Conservation (phyloP, 2,329 filamentous ascomycete species). For the Xylaria digitata region DNA sequence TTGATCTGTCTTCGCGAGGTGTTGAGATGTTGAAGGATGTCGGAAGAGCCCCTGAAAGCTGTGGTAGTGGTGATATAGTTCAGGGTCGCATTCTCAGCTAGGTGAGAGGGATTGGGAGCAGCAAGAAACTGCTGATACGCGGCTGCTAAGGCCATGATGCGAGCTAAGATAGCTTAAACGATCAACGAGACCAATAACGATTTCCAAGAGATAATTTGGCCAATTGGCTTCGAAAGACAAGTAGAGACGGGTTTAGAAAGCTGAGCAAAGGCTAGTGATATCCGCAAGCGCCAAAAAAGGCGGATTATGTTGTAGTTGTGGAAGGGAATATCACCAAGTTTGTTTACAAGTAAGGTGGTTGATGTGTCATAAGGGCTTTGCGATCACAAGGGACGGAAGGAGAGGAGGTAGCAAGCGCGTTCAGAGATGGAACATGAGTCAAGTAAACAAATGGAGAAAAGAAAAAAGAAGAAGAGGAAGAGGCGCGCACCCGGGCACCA, state of each 20-base stretch:
- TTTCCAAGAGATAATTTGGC: constrained; percentile 5
- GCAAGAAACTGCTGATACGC: constrained; percentile 79
- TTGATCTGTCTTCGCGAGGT: constrained; percentile 78
- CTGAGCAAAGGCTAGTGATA: constrained; percentile 6
- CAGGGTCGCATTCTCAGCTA: constrained; percentile 74
- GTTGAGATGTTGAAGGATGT: constrained; percentile 85
- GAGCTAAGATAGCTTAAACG: constrained; percentile 23
- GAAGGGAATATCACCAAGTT: constrained; percentile 10
- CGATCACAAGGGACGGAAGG: constrained; percentile 4
- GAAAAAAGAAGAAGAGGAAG: background rate
- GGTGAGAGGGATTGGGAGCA: constrained; percentile 70
- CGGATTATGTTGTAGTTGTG: background rate
- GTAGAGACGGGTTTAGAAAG: background rate
- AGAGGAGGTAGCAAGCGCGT: constrained; percentile 15
- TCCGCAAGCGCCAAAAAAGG: constrained; percentile 18
- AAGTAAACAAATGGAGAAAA: constrained; percentile 23
- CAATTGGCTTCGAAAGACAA: background rate
- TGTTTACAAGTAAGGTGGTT: constrained; percentile 20
- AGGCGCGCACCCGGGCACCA: constrained; percentile 20
- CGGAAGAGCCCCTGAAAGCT: constrained; percentile 73
- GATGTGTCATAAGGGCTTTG: background rate
- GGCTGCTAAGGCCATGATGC: constrained; percentile 61
- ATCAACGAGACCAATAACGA: constrained; percentile 16
- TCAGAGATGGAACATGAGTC: constrained; percentile 13
- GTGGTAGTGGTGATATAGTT: constrained; percentile 93